These are phyloP conservation scores for Termitomyces sp. DNA, from an alignment of 768 basidiomycete species.

Conservation along the genomic window DNA sequence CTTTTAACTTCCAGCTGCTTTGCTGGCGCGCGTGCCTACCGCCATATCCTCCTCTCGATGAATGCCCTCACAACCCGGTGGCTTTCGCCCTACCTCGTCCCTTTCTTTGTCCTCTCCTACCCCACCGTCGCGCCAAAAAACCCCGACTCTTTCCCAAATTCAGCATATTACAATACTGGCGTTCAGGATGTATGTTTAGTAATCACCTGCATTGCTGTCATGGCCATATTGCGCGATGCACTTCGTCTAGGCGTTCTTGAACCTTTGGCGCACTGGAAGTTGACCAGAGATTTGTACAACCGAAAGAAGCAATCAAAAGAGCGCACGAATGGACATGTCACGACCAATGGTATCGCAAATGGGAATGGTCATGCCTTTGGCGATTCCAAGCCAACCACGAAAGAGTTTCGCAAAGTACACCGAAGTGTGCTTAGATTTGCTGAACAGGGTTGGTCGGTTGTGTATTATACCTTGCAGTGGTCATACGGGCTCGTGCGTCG, in stretches of 20 bases:
- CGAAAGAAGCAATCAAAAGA: constrained; percentile 22
- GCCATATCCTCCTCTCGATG: constrained; percentile 9
- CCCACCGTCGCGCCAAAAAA: constrained; percentile 46
- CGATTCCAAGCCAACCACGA: constrained; percentile 20
- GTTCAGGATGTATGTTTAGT: constrained; percentile 73
- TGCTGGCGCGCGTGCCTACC: not conserved
- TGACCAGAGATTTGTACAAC: constrained; percentile 44
- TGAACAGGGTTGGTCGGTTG: constrained; percentile 88
- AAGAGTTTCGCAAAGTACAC: constrained; percentile 56
- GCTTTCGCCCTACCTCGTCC: constrained; percentile 50
- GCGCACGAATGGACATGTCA: constrained; percentile 19
- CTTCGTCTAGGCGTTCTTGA: constrained; percentile 68
- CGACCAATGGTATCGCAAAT: constrained; percentile 24
- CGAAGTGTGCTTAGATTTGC: constrained; percentile 82
- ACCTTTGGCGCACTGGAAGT: constrained; percentile 76
- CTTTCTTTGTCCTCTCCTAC: constrained; percentile 74
- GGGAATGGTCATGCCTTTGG: constrained; percentile 20
- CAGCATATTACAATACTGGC: constrained; percentile 69
- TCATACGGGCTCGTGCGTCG: constrained; percentile 75
- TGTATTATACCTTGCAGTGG: constrained; percentile 79
- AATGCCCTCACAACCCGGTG: constrained; percentile 19
- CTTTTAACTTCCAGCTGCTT: constrained; percentile 17
- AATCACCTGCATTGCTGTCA: constrained; percentile 74
- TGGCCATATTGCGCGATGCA: constrained; percentile 83
- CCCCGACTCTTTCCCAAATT: constrained; percentile 69